Evolutionary conservation across 2,329 filamentous ascomycete genomes (phyloP), one percentile per base, ranked within the genome.

Genomic region (Talaromyces sp.): DNA sequence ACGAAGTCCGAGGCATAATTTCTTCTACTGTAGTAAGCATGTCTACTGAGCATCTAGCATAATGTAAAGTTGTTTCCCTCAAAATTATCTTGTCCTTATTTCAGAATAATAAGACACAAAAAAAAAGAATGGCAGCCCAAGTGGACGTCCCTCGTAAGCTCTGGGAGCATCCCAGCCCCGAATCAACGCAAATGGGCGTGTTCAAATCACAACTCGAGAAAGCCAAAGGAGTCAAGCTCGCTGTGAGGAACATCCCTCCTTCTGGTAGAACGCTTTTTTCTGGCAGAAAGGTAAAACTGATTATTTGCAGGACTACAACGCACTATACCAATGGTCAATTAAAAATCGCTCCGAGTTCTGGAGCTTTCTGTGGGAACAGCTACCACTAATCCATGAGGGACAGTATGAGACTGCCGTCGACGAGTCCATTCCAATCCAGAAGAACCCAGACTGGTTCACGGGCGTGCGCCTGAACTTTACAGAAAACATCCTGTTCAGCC

Each of bases 381-480:
- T 83, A 62, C 79, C 81, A 54, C 75, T 88, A 59, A 85, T 92
- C 64, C 80, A 91, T 66, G 80, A 82, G 38, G 89, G 89, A 31
- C 75, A 72, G 3, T 85, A 84, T 68, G 75, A 73, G 0, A 73
- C 69, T 10, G 85, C 88, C 1, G 86, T 94, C 3, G 89, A 95
- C 69, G 87, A 90, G 67, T 79, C 77, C 0, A 80, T 83, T 1
- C 84, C 86, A 1, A 90, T 95, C 72, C 87, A 91, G 62, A 78
- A 80, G 17, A 81, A 93, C 5, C 91, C 91, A 0, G 76, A 79
- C 46, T 95, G 91, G 91, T 95, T 94, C 72, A 77, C 85, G 1
- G 91, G 91, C 31, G 81, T 92, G 1, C 75, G 79, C 5, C 73
- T 94, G 66, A 95, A 92, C 68, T 93, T 87, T 70, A 88, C 90